A percentile compares a stretch with the other conserved stretches of the same genome.
These are phyloP conservation scores for Globisporangium carolinianum DNA, from an alignment of 352 stramenopile species.

Conservation along the genomic window DNA sequence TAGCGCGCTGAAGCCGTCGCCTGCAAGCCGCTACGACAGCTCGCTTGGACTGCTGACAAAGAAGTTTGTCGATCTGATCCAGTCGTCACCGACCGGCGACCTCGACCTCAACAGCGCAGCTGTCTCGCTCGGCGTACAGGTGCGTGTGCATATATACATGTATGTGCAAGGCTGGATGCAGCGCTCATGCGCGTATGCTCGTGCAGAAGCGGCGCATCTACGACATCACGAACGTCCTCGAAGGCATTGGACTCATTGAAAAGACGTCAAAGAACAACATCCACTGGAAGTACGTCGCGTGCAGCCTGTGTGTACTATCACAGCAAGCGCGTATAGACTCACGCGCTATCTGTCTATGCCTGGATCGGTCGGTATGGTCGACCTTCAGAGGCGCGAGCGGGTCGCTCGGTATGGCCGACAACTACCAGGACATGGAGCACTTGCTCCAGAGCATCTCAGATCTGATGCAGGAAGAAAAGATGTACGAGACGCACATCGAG, in stretches of 20 bases:
- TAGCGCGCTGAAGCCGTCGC: conserved; percentile 47
- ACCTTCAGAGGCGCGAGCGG: conserved; percentile 43
- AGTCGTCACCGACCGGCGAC: conserved; percentile 79
- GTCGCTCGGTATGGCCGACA: conserved; percentile 34
- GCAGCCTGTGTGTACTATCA: too few species aligned
- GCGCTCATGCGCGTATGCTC: not conserved
- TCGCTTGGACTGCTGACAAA: conserved; percentile 95
- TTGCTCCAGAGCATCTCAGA: conserved; percentile 73
- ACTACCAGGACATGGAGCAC: conserved; percentile 62
- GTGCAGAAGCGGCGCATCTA: conserved; percentile 96
- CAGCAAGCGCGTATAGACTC: too few species aligned
- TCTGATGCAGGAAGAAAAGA: conserved; percentile 74
- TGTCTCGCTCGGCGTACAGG: conserved; percentile 68
- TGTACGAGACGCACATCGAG: conserved; percentile 83
- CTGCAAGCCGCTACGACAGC: conserved; percentile 91
- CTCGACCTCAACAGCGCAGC: conserved; percentile 95
- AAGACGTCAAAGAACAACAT: conserved; percentile 99
- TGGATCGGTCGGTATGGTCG: not conserved
- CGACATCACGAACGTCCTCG: conserved; percentile 98
- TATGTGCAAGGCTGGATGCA: too few species aligned
- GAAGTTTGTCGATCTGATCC: conserved; percentile 95
- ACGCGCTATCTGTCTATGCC: not conserved
- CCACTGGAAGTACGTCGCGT: conserved; percentile 87
- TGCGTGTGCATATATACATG: conserved; percentile 10
- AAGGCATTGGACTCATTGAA: conserved; percentile 96